These are phyloP conservation scores for Daldinia vernicosa DNA, from an alignment of 495 filamentous ascomycete genomes.

Conservation along the genomic window DNA sequence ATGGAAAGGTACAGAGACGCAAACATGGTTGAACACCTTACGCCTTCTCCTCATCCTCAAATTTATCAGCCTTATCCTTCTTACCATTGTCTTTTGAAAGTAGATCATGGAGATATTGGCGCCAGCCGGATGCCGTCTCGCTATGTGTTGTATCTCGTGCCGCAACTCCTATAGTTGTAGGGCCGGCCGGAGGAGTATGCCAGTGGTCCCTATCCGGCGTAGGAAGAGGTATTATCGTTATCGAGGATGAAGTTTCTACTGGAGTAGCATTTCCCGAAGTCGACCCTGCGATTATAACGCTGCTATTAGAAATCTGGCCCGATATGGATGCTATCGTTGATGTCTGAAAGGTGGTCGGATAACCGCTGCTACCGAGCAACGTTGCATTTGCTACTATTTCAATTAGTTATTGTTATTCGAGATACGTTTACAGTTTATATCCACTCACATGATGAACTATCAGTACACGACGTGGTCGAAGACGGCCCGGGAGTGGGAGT, in stretches of 20 bases:
- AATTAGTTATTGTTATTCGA: slow-evolving; percentile 4
- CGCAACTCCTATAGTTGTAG: slow-evolving; percentile 3
- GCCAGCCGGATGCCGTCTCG: slow-evolving; percentile 13
- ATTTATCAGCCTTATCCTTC: not conserved
- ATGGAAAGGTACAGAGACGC: slow-evolving; percentile 3
- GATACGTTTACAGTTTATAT: not conserved
- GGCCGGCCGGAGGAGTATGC: slow-evolving; percentile 20
- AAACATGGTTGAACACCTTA: not conserved
- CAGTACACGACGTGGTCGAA: slow-evolving; percentile 14
- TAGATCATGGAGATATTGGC: slow-evolving; percentile 5
- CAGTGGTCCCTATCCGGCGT: slow-evolving; percentile 32
- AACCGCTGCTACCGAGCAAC: slow-evolving; percentile 3
- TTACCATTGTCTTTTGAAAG: slow-evolving; percentile 1
- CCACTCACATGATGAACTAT: slow-evolving; percentile 9
- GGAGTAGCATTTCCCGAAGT: slow-evolving; percentile 7
- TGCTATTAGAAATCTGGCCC: slow-evolving; percentile 26
- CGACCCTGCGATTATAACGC: not conserved
- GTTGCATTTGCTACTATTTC: slow-evolving; percentile 14
- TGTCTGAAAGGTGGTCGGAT: slow-evolving; percentile 44
- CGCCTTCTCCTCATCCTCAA: slow-evolving; percentile 1
- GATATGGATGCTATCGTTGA: slow-evolving; percentile 36
- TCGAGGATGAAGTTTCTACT: slow-evolving; percentile 3
- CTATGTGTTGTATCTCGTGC: not conserved
- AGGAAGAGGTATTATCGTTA: slow-evolving; percentile 5
- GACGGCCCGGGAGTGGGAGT: not conserved